Evolutionary conservation across 2,329 filamentous ascomycete species (phyloP).

Genomic region (Fusarium sp.): DNA sequence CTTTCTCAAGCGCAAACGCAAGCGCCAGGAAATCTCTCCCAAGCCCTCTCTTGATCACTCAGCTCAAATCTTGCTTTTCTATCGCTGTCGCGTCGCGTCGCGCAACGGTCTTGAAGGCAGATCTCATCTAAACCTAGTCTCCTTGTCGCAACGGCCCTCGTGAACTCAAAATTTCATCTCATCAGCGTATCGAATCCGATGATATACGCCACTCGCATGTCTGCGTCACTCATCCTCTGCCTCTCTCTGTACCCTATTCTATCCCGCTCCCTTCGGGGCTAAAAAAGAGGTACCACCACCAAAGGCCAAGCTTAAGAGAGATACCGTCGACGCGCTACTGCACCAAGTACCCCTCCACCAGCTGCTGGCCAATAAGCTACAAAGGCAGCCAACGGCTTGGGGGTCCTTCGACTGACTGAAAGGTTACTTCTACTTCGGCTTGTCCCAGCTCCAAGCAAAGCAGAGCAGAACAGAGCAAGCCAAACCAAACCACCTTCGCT

Average conservation of each 20-base stretch:
- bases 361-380: conserved; percentile 31
- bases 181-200: neutral
- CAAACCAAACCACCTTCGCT: conserved; percentile 23
- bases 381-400: conserved; percentile 32
- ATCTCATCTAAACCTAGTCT: neutral
- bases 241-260: conserved; percentile 2
- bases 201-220: conserved; percentile 23
- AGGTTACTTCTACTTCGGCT: conserved; percentile 17
- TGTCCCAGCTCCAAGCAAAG: conserved; percentile 27
- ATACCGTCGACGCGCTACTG: conserved; percentile 33
- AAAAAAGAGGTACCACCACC: conserved; percentile 23
- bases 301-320: conserved; percentile 24
- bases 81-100: conserved; percentile 25
- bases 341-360: conserved; percentile 29
- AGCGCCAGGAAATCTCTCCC: neutral
- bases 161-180: neutral
- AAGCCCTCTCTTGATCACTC: neutral
- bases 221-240: conserved; percentile 10
- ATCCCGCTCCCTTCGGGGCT: conserved; percentile 27
- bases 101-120: conserved; percentile 5
- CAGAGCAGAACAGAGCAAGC: conserved; percentile 9
- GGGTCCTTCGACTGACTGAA: conserved; percentile 23
- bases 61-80: neutral
- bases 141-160: conserved; percentile 8
- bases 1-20: conserved; percentile 19